These are phyloP conservation scores for Aspergillus luchuensis DNA, from an alignment of 2,329 filamentous ascomycete genomes.

Conservation along the genomic window DNA sequence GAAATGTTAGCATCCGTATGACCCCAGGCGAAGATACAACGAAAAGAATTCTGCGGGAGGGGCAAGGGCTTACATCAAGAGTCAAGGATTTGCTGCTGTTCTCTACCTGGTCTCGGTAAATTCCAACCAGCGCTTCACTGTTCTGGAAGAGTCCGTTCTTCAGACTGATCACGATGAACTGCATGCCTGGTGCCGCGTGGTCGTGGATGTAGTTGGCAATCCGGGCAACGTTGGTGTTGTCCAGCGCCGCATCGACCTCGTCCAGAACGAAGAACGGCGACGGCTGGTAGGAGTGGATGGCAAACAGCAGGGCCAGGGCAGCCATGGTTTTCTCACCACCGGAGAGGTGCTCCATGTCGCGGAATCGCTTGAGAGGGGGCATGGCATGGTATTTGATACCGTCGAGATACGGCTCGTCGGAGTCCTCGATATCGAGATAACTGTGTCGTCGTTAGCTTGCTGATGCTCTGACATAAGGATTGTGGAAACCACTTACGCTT, in stretches of 20 bases:
- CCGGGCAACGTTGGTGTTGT: conserved; percentile 94
- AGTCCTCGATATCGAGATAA: conserved; percentile 93
- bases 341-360: conserved; percentile 97
- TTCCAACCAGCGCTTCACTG: conserved; percentile 91
- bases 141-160: conserved; percentile 96
- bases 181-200: conserved; percentile 94
- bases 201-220: conserved; percentile 96
- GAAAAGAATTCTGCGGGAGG: neutral
- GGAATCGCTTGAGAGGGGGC: conserved; percentile 96
- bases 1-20: conserved; percentile 11
- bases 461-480: neutral
- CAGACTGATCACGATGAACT: conserved; percentile 96
- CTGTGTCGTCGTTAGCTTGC: conserved; percentile 27
- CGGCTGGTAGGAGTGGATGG: conserved; percentile 94
- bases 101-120: conserved; percentile 90
- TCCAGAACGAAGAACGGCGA: conserved; percentile 97
- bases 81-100: conserved; percentile 92
- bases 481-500: conserved; percentile 49
- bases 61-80: conserved; percentile 75
- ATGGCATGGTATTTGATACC: conserved; percentile 99
- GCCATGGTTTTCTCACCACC: conserved; percentile 99
- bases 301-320: conserved; percentile 91
- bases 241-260: conserved; percentile 96
- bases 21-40: neutral
- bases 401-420: conserved; percentile 91